Evolutionary conservation across 495 filamentous ascomycete genomes (phyloP).

Genomic region (Aspergillus cavernicola): DNA sequence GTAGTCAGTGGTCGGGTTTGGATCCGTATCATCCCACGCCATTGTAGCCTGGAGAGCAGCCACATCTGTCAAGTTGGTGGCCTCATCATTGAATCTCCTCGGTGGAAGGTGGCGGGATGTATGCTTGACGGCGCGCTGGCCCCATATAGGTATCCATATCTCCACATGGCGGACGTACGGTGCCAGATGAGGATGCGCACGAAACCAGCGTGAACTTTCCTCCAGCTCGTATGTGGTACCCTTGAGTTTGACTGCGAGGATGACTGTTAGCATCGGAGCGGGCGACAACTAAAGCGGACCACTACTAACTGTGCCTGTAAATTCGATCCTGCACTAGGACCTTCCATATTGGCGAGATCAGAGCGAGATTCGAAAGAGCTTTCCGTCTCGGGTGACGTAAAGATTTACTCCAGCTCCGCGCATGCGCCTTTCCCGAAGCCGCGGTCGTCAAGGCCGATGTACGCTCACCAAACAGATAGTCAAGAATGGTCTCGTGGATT

Average conservation of each 20-base stretch:
- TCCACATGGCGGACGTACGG: conserved; percentile 66
- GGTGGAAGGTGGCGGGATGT: conserved; percentile 29
- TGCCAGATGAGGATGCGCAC: conserved; percentile 52
- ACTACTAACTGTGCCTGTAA: conserved; percentile 61
- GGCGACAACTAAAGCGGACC: background rate
- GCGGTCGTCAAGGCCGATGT: conserved; percentile 51
- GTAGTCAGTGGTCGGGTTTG: conserved; percentile 34
- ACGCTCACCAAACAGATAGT: conserved; percentile 64
- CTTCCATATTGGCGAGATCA: conserved; percentile 60
- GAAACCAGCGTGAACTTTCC: conserved; percentile 55
- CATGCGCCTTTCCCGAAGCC: conserved; percentile 40
- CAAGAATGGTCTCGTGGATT: conserved; percentile 67
- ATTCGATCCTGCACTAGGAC: conserved; percentile 63
- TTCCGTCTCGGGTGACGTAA: conserved; percentile 64
- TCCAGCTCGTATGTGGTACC: conserved; percentile 57
- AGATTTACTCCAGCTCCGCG: conserved; percentile 59
- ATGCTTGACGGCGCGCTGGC: conserved; percentile 39
- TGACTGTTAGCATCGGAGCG: conserved; percentile 7
- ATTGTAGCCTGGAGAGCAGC: conserved; percentile 29
- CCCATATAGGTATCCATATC: conserved; percentile 71
- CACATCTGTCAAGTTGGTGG: conserved; percentile 35
- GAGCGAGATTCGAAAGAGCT: conserved; percentile 60
- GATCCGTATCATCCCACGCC: conserved; percentile 36
- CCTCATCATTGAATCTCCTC: conserved; percentile 31
- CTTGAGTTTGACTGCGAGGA: conserved; percentile 58